These are phyloP conservation scores for Nitzschia inconspicua DNA, from an alignment of 108 stramenopile species.

Conservation along the genomic window DNA sequence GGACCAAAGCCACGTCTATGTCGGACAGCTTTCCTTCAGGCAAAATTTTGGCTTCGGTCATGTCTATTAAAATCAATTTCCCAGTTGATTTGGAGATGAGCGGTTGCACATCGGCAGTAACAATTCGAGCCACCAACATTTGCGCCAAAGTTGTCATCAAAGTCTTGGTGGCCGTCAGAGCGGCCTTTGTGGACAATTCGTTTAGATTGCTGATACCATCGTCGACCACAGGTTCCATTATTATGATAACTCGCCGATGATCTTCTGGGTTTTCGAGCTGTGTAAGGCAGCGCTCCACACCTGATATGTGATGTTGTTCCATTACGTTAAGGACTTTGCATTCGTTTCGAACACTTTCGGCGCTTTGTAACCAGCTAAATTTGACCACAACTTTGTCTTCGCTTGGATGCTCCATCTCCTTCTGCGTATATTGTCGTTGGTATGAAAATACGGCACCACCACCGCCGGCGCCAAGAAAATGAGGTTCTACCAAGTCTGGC, in stretches of 20 bases:
- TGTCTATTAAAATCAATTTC: constrained; percentile 62
- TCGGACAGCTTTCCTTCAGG: neutral
- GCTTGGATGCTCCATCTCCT: neutral
- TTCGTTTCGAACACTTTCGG: constrained; percentile 56
- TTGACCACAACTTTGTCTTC: constrained; percentile 44
- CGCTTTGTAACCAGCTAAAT: constrained; percentile 63
- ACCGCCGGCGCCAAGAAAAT: constrained; percentile 31
- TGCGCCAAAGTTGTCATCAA: constrained; percentile 49
- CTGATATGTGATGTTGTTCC: constrained; percentile 30
- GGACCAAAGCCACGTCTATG: neutral
- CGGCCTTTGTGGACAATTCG: constrained; percentile 9
- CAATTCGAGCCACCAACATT: constrained; percentile 50
- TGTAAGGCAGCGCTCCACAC: constrained; percentile 54
- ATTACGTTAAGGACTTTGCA: constrained; percentile 43
- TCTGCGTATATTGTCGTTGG: neutral
- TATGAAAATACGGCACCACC: constrained; percentile 29
- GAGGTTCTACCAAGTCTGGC: constrained; percentile 16
- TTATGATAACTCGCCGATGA: constrained; percentile 50
- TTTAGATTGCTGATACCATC: constrained; percentile 35
- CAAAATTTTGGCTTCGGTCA: constrained; percentile 57
- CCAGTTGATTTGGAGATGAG: constrained; percentile 54
- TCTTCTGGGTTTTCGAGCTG: constrained; percentile 33
- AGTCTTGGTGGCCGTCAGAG: constrained; percentile 27
- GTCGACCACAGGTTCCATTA: constrained; percentile 34
- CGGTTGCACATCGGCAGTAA: constrained; percentile 62